A percentile compares a stretch with the other conserved stretches of the same genome.
Evolutionary conservation across 352 stramenopile species (phyloP).

Genomic region (Pythium rhizo-oryzae): DNA sequence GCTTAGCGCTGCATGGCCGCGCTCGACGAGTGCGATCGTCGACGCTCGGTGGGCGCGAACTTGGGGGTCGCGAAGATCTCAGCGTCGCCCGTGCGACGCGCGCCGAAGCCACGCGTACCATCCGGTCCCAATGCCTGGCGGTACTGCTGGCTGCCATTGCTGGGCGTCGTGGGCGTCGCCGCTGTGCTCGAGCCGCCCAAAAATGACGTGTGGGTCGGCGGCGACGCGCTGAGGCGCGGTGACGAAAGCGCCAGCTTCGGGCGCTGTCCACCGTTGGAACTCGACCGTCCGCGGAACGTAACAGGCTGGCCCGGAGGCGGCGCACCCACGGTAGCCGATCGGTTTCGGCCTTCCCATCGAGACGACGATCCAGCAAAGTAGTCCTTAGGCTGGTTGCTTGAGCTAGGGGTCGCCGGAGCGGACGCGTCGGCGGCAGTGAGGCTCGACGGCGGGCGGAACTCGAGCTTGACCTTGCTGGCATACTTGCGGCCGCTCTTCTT

Average conservation of each 20-base stretch:
- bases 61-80: slow-evolving; percentile 68
- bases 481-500: slow-evolving; percentile 91
- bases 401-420: not conserved
- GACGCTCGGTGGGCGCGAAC: slow-evolving; percentile 58
- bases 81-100: slow-evolving; percentile 62
- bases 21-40: slow-evolving; percentile 74
- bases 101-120: slow-evolving; percentile 80
- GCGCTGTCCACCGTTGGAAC: slow-evolving; percentile 25
- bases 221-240: slow-evolving; percentile 26
- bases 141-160: slow-evolving; percentile 64
- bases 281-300: slow-evolving; percentile 30
- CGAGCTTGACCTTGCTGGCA: slow-evolving; percentile 87
- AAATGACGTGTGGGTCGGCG: slow-evolving; percentile 29
- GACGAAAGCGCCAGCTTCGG: slow-evolving; percentile 32
- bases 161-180: slow-evolving; percentile 18
- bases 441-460: slow-evolving; percentile 78
- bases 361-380: slow-evolving; percentile 32
- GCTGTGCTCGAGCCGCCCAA: slow-evolving; percentile 16
- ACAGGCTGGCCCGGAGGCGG: slow-evolving; percentile 17
- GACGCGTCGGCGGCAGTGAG: slow-evolving; percentile 27
- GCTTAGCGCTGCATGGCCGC: slow-evolving; percentile 31
- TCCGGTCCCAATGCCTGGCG: slow-evolving; percentile 78
- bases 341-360: slow-evolving; percentile 35
- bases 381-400: slow-evolving; percentile 27
- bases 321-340: slow-evolving; percentile 31